Base-by-base conservation (phyloP, 1,284 basidiomycete species). In the Boletus mariae region DNA sequence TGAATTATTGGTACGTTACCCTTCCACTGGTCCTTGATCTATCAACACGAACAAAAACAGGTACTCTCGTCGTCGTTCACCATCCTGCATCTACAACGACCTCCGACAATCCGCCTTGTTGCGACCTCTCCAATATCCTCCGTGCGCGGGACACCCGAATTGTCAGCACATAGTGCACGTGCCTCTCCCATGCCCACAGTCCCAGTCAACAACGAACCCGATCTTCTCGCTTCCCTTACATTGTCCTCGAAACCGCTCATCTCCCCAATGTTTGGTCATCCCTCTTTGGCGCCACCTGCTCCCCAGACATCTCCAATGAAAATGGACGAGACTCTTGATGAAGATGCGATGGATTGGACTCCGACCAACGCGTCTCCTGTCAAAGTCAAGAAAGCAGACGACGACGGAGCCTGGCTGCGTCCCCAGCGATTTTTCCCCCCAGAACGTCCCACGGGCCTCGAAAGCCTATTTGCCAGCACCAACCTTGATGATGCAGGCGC, bases 361-460 rank as follows among this genome's bases (percentile, higher is more conserved):
- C 86, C 88, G 0, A 80, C 80, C 1, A 67, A 73, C 56, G 66
- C 72, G 55, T 66, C 60, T 31, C 63, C 59, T 23, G 46, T 50
- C 61, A 65, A 61, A 41, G 46, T 35, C 41, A 61, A 55, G 58
- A 51, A 45, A 42, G 45, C 49, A 26, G 55, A 57, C 25, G 57
- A 67, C 43, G 72, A 76, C 51, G 75, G 73, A 12, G 68, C 72
- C 34, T 84, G 78, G 80, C 60, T 87, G 44, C 79, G 81, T 3
- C 84, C 83, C 3, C 85, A 87, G 61, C 77, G 77, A n/a, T 88
- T 88, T 64, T 89, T 88, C 58, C 79, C 84, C 12, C 85, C 86
- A 0, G 87, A 90, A 62, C 78, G 83, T 58, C 85, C 87, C 3
- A 91, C 89, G 1, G 90, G 89, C 3, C 73, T 92, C 3, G 89